Evolutionary conservation across 2,329 filamentous ascomycete species (phyloP), one percentile per base, ranked within the genome.

Genomic region (Fusarium beomiforme): DNA sequence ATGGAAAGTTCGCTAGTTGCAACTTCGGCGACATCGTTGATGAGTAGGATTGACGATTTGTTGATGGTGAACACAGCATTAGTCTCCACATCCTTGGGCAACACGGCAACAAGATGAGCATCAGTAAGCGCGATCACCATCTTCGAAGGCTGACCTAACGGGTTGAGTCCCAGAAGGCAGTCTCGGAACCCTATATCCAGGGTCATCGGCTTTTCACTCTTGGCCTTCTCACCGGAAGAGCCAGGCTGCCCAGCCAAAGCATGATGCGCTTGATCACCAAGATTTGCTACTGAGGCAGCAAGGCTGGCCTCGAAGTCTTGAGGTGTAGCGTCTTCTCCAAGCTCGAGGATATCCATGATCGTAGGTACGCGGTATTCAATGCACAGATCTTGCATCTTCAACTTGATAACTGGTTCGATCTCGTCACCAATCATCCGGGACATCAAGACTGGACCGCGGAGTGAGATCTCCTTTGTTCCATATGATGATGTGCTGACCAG

Each of bases 361-460:
- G 93, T 93, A 1, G 93, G 88, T 7, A 98, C 92, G 19, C 92
- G 91, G 79, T 99, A 99, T 78, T 99, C 97, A n/a, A 94, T 81
- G 64, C 90, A 91, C 8, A 97, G 74, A 67, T 97, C 94, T 80
- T 92, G 93, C 43, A 98, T 83, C 78, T 97, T 97, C 63, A 98
- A 80, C 79, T 97, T 97, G 72, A 98, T 85, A 10, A 93, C 90
- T 1, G 97, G 95, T 70, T 98, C 95, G 82, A 97, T 93, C 78
- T 98, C 95, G 78, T 98, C 95, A 1, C 94, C 94, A 71, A 99
- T 93, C 83, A 97, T 92, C 53, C 96, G 89, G 64, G 93, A 89
- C 91, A 97, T 97, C 57, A 98, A 79, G 70, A 95, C 93, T 2
- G 82, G 81, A 8, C 75, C 73, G 42, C 69, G 74, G 6, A 67